These are phyloP conservation scores for Sphaerosporella brunnea DNA, from an alignment of 495 filamentous ascomycete species.

Conservation along the genomic window DNA sequence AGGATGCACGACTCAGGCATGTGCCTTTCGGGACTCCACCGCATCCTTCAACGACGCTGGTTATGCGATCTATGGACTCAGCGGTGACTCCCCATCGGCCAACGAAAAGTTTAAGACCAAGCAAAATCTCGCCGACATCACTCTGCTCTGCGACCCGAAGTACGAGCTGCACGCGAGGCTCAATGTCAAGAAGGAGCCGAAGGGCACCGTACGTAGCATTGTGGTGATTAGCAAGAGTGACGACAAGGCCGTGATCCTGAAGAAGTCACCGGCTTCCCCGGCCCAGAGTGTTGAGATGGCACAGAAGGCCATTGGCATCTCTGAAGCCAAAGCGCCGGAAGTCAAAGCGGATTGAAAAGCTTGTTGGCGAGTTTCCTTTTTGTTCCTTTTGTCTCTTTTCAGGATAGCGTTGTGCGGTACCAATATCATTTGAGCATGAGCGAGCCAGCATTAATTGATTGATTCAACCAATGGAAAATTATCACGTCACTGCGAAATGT, in stretches of 20 bases:
- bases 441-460: neutral
- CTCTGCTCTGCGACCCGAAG: slow-evolving; percentile 61
- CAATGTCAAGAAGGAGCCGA: slow-evolving; percentile 50
- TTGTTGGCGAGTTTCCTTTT: neutral
- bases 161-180: slow-evolving; percentile 56
- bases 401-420: neutral
- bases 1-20: slow-evolving; percentile 86
- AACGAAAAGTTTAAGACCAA: slow-evolving; percentile 84
- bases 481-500: neutral
- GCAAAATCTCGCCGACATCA: slow-evolving; percentile 66
- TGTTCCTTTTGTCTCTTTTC: neutral
- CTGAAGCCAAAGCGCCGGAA: neutral
- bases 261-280: slow-evolving; percentile 15
- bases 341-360: neutral
- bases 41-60: slow-evolving; percentile 59
- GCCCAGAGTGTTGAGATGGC: slow-evolving; percentile 16
- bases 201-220: slow-evolving; percentile 67
- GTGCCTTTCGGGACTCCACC: slow-evolving; percentile 75
- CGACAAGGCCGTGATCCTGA: slow-evolving; percentile 11
- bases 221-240: slow-evolving; percentile 60
- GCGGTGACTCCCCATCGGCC: slow-evolving; percentile 64
- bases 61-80: slow-evolving; percentile 73
- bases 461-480: neutral
- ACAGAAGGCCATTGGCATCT: slow-evolving; percentile 11
- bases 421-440: neutral